Evolutionary conservation across 176 grass and related monocot genomes (phyloP).

Genomic region (Alloteropsis semialata): DNA sequence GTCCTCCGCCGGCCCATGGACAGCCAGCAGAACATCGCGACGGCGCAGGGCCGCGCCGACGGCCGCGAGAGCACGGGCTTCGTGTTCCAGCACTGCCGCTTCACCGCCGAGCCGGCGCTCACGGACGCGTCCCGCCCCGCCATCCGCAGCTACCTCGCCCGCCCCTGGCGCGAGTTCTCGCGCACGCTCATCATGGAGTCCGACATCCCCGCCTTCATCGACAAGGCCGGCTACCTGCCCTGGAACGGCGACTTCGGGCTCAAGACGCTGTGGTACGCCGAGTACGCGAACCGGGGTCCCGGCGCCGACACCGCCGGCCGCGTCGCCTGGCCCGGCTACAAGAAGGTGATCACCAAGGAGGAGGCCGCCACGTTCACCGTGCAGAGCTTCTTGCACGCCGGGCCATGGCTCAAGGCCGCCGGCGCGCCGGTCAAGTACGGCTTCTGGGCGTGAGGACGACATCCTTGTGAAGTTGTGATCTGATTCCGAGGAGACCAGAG

Average conservation of each 20-base stretch:
- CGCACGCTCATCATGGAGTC: conserved; percentile 64
- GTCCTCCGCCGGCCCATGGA: conserved; percentile 57
- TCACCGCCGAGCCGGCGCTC: conserved; percentile 37
- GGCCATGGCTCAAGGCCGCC: conserved; percentile 52
- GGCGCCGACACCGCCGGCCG: conserved; percentile 35
- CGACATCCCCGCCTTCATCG: conserved; percentile 41
- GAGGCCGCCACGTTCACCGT: conserved; percentile 55
- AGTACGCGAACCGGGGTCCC: conserved; percentile 56
- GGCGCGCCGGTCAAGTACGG: conserved; percentile 47
- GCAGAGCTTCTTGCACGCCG: conserved; percentile 47
- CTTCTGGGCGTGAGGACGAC: conserved; percentile 21
- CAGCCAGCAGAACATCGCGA: conserved; percentile 83
- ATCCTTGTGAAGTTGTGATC: neutral
- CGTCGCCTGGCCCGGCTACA: conserved; percentile 58
- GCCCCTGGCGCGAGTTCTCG: conserved; percentile 64
- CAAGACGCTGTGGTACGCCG: conserved; percentile 59
- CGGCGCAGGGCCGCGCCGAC: conserved; percentile 56
- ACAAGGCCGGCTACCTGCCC: conserved; percentile 49
- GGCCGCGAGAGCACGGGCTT: conserved; percentile 48
- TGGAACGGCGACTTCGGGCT: conserved; percentile 52
- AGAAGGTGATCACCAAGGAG: conserved; percentile 40
- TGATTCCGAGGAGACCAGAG: neutral
- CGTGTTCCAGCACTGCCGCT: conserved; percentile 41
- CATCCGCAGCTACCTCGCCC: conserved; percentile 46
- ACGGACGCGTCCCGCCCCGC: neutral